Percentiles rank a stretch among this genome's conserved stretches.
Evolutionary conservation across 768 basidiomycete genomes (phyloP).

Genomic region (Mycena filopes): DNA sequence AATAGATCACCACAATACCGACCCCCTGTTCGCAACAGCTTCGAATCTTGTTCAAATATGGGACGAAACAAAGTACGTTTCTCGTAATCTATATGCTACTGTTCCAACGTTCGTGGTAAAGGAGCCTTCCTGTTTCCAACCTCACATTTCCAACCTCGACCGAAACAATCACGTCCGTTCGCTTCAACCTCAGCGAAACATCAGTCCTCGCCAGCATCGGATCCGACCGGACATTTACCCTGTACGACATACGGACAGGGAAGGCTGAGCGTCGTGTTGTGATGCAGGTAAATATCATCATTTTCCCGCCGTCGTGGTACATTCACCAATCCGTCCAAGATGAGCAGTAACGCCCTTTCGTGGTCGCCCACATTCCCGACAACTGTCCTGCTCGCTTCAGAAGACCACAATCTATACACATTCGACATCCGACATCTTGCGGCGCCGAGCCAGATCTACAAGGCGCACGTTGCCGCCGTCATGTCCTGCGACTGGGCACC

Average conservation of each 20-base stretch:
- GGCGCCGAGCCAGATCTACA: conserved; percentile 92
- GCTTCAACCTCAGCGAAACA: conserved; percentile 94
- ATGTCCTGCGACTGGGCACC: conserved; percentile 99
- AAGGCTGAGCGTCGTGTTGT: conserved; percentile 93
- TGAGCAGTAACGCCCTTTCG: conserved; percentile 88
- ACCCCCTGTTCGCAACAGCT: conserved; percentile 93
- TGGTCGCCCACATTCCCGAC: conserved; percentile 99
- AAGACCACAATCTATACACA: conserved; percentile 98
- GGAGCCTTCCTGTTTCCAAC: conserved; percentile 87
- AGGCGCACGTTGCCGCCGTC: conserved; percentile 95
- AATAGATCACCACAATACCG: conserved; percentile 92
- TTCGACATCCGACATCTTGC: conserved; percentile 92
- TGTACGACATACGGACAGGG: conserved; percentile 96
- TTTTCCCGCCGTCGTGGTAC: neutral
- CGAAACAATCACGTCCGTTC: conserved; percentile 88
- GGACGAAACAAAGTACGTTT: conserved; percentile 93
- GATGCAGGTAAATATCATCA: conserved; percentile 72
- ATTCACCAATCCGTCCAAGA: conserved; percentile 51
- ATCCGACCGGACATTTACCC: conserved; percentile 93
- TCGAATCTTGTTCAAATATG: conserved; percentile 95
- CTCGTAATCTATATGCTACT: conserved; percentile 3
- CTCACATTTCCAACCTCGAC: conserved; percentile 87
- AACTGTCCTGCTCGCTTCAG: conserved; percentile 90
- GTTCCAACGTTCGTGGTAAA: conserved; percentile 40
- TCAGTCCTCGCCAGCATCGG: conserved; percentile 96